These are phyloP conservation scores for Leishmania turanica DNA, from an alignment of 208 protist genomes.

Conservation along the genomic window DNA sequence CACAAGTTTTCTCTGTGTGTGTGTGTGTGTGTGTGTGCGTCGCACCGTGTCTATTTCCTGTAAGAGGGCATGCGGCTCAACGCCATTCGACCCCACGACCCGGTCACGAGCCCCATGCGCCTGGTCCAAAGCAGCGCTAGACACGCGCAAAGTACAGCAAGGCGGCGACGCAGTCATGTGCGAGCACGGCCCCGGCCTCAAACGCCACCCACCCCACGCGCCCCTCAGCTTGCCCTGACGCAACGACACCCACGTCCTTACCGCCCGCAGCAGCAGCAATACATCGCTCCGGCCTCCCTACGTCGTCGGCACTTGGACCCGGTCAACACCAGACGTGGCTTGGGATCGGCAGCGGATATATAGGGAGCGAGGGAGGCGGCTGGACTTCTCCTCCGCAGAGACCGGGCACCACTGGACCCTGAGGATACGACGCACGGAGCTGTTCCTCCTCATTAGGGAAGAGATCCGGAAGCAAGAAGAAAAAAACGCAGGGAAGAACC, in stretches of 20 bases:
- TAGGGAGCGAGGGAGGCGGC: too few species aligned
- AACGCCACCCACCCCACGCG: background rate
- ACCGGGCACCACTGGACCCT: background rate
- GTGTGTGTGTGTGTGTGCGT: background rate
- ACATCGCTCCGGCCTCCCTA: background rate
- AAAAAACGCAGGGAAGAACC: background rate
- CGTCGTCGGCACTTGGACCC: background rate
- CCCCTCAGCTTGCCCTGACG: background rate
- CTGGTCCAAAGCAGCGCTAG: background rate
- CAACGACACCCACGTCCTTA: background rate
- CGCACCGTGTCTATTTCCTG: background rate
- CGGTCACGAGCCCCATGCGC: background rate
- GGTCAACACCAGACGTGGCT: background rate
- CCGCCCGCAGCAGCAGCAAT: background rate
- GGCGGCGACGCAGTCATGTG: background rate
- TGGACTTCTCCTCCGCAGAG: background rate
- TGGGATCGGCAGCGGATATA: background rate
- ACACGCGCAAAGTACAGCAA: background rate
- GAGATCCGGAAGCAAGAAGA: background rate
- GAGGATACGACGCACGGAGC: background rate
- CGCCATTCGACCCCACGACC: background rate
- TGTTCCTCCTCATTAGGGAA: background rate
- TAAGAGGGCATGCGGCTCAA: background rate
- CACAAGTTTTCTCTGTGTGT: background rate
- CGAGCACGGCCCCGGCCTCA: background rate